Percentiles rank a stretch among this genome's conserved stretches.
These are phyloP conservation scores for Exophiala sp. DNA, from an alignment of 2,329 filamentous ascomycete genomes.

Conservation along the genomic window DNA sequence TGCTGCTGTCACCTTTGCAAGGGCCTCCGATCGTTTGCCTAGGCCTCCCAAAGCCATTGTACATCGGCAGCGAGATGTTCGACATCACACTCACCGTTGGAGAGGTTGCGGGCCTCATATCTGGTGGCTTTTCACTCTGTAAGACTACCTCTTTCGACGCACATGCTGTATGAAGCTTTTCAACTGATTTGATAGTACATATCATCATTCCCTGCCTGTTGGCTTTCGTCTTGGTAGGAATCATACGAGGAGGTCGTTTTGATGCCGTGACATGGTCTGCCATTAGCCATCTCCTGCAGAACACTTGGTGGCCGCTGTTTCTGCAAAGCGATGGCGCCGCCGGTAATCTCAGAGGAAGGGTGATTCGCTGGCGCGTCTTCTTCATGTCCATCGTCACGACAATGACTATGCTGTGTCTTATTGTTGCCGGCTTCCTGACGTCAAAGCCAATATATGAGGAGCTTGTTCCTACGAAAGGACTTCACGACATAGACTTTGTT, in stretches of 20 bases:
- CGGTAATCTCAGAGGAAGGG: background rate
- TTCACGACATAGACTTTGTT: background rate
- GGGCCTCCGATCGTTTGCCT: background rate
- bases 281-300: conserved; percentile 33
- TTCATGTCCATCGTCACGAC: background rate
- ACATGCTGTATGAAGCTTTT: too few species aligned
- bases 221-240: background rate
- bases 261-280: conserved; percentile 39
- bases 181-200: background rate
- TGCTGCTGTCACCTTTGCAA: background rate
- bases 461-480: background rate
- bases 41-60: background rate
- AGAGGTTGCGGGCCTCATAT: conserved; percentile 1
- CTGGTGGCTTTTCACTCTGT: background rate
- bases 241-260: background rate
- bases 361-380: conserved; percentile 1
- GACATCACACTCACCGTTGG: background rate
- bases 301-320: conserved; percentile 43
- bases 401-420: background rate
- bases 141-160: background rate
- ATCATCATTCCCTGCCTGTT: background rate
- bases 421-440: background rate
- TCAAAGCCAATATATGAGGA: background rate
- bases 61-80: background rate
- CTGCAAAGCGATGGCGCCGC: conserved; percentile 37